phyloP scores from a whole-genome alignment of 306 rosid genomes.

The Quercus aquifolioides region DNA sequence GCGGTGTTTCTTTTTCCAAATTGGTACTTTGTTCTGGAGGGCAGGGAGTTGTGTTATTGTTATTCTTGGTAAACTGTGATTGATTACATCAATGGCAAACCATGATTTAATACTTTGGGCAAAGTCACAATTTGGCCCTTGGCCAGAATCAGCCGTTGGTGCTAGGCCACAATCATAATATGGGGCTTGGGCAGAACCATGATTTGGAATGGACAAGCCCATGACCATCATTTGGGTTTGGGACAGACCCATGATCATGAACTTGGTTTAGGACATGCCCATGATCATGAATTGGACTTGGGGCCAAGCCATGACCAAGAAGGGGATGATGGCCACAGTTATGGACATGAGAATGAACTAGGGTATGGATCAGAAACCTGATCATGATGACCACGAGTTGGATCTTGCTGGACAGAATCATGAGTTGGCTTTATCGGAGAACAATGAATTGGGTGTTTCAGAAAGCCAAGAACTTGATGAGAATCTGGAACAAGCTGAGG shows the following conservation, averaged over 20 bases:
- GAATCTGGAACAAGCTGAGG: constrained; percentile 44
- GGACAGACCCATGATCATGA: constrained; percentile 56
- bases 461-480: constrained; percentile 67
- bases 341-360: constrained; percentile 51
- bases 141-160: constrained; percentile 71
- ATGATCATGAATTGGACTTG: constrained; percentile 54
- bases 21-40: constrained; percentile 19
- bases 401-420: constrained; percentile 48
- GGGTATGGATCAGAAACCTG: constrained; percentile 72
- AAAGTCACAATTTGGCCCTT: constrained; percentile 54
- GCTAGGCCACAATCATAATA: constrained; percentile 54
- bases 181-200: constrained; percentile 58
- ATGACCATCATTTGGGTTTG: constrained; percentile 49
- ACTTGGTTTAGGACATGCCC: constrained; percentile 51
- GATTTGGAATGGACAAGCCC: constrained; percentile 52
- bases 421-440: constrained; percentile 42
- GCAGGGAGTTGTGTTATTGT: constrained; percentile 18
- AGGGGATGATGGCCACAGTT: constrained; percentile 50
- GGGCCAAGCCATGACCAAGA: constrained; percentile 57
- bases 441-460: constrained; percentile 56
- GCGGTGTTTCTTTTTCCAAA: constrained; percentile 8
- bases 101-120: constrained; percentile 75
- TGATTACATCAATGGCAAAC: constrained; percentile 53
- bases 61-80: constrained; percentile 15
- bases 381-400: constrained; percentile 56